These are phyloP conservation scores for Lipomyces sp. DNA, from an alignment of 805 yeast genomes.

Conservation along the genomic window DNA sequence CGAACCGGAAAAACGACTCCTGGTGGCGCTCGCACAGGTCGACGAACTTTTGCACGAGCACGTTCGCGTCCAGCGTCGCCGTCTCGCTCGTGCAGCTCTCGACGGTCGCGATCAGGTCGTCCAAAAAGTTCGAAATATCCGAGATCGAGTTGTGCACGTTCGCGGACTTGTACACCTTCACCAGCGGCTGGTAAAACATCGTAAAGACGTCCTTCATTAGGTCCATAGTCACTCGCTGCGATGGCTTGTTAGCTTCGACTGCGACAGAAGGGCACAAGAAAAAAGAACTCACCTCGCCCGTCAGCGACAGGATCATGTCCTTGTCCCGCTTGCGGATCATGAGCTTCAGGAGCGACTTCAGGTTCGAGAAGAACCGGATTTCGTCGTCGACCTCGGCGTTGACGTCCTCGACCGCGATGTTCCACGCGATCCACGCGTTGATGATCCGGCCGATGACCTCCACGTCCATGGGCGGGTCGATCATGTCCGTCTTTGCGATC, in stretches of 20 bases:
- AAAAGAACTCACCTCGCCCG: constrained; percentile 16
- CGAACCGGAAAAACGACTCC: constrained; percentile 64
- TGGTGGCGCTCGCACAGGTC: constrained; percentile 68
- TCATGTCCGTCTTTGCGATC: constrained; percentile 27
- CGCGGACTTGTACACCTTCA: constrained; percentile 63
- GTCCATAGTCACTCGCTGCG: constrained; percentile 75
- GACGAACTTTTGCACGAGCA: constrained; percentile 66
- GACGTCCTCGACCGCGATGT: constrained; percentile 35
- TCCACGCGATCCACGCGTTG: constrained; percentile 39
- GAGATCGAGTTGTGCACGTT: constrained; percentile 62
- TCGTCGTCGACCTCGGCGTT: constrained; percentile 25
- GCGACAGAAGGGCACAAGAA: neutral
- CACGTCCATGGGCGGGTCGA: constrained; percentile 22
- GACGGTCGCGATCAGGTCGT: constrained; percentile 59
- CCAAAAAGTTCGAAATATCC: constrained; percentile 61
- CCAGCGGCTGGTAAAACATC: constrained; percentile 70
- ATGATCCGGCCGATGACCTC: constrained; percentile 34
- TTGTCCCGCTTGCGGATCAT: constrained; percentile 72
- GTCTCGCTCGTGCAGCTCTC: constrained; percentile 49
- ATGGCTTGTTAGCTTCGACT: constrained; percentile 57
- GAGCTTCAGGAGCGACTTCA: constrained; percentile 61
- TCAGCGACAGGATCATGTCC: constrained; percentile 51
- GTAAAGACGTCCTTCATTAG: constrained; percentile 70
- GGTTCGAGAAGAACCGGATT: constrained; percentile 27
- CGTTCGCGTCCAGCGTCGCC: constrained; percentile 51